phyloP scores from a whole-genome alignment of 129 eudicot genomes.

The Daucus carota region DNA sequence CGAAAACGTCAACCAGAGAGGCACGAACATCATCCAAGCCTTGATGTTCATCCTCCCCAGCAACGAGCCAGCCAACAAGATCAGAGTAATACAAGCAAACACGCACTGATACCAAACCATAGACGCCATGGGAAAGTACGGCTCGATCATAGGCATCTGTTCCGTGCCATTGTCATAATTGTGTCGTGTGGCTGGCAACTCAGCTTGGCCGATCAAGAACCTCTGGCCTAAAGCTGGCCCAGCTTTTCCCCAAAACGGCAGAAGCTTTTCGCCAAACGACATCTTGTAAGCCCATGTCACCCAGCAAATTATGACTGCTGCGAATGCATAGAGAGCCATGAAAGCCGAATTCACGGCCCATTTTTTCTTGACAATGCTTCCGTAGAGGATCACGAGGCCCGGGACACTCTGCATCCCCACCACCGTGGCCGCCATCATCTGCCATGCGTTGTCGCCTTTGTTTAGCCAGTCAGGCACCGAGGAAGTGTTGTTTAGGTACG shows the following conservation, averaged over 20 bases:
- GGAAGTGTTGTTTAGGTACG: neutral
- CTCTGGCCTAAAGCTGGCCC: conserved; percentile 5
- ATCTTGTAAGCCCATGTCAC: conserved; percentile 6
- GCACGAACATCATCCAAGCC: conserved; percentile 1
- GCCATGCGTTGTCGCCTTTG: conserved; percentile 1
- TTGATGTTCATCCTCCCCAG: neutral
- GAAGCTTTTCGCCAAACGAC: neutral
- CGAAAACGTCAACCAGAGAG: neutral
- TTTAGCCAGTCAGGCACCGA: neutral
- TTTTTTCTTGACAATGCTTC: conserved; percentile 1
- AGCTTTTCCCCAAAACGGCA: neutral
- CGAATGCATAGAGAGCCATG: conserved; percentile 2
- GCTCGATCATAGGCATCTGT: neutral
- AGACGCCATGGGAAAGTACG: neutral
- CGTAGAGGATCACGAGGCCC: neutral
- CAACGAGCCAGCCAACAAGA: neutral
- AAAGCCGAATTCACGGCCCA: neutral
- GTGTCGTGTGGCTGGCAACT: neutral
- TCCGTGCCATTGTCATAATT: neutral
- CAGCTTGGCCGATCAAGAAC: neutral
- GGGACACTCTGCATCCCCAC: neutral
- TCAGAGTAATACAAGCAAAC: neutral
- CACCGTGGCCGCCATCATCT: neutral
- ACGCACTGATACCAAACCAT: conserved; percentile 8
- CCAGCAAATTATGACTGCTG: conserved; percentile 1